Conservation (phyloP, 495 filamentous ascomycete species). For the Hypoxylon rickii region DNA sequence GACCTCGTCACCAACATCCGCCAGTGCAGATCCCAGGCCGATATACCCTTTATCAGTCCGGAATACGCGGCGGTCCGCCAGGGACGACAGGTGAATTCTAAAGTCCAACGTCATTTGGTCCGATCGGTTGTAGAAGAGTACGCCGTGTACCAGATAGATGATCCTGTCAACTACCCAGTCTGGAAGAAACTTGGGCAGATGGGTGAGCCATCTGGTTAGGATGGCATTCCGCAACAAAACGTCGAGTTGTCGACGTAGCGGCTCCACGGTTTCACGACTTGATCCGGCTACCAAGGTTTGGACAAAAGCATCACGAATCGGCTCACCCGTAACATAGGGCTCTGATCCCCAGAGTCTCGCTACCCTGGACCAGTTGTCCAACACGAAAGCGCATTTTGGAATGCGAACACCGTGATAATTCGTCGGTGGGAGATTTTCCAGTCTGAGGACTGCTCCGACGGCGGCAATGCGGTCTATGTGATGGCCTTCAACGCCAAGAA, state of each 20-base stretch:
- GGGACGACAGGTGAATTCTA: slow-evolving; percentile 21
- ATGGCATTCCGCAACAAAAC: slow-evolving; percentile 20
- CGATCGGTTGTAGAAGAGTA: slow-evolving; percentile 14
- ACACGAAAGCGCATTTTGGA: slow-evolving; percentile 26
- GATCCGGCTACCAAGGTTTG: slow-evolving; percentile 22
- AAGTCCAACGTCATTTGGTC: slow-evolving; percentile 28
- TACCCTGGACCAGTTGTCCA: slow-evolving; percentile 19
- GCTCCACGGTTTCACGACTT: slow-evolving; percentile 14
- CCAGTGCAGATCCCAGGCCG: slow-evolving; percentile 25
- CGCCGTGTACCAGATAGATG: slow-evolving; percentile 11
- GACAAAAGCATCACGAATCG: slow-evolving; percentile 25
- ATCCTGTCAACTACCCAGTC: slow-evolving; percentile 19
- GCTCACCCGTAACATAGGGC: slow-evolving; percentile 15
- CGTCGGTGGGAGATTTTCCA: slow-evolving; percentile 21
- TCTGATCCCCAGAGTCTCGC: not conserved
- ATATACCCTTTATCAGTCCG: slow-evolving; percentile 27
- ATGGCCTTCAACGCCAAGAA: slow-evolving; percentile 17
- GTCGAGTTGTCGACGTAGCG: slow-evolving; percentile 16
- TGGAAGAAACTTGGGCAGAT: slow-evolving; percentile 10
- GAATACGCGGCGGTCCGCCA: slow-evolving; percentile 28
- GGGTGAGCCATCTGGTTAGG: slow-evolving; percentile 14
- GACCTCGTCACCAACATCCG: slow-evolving; percentile 24
- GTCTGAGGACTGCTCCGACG: slow-evolving; percentile 17
- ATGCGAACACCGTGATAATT: slow-evolving; percentile 22
- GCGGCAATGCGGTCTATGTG: slow-evolving; percentile 22